phyloP scores from a whole-genome alignment of 805 yeast genomes.

The Metschnikowia continentalis region DNA sequence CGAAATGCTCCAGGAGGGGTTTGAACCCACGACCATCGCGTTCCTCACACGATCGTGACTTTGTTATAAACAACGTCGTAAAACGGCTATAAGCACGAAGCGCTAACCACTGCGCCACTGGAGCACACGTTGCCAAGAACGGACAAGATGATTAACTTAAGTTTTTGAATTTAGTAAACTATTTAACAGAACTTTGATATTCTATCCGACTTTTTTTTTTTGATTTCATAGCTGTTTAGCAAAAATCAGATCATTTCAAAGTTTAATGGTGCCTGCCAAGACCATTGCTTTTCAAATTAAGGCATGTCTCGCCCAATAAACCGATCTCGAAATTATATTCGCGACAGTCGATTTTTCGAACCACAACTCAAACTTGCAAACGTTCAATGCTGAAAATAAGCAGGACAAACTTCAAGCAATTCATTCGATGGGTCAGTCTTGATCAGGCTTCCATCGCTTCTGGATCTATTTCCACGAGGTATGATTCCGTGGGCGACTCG shows the following conservation, averaged over 20 bases:
- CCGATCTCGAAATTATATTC: background rate
- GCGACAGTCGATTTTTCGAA: background rate
- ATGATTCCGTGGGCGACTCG: constrained; percentile 7
- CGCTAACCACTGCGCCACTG: constrained; percentile 54
- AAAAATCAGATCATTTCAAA: too few species aligned
- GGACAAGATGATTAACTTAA: background rate
- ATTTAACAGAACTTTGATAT: too few species aligned
- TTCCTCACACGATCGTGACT: constrained; percentile 53
- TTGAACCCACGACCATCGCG: constrained; percentile 56
- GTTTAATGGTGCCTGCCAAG: too few species aligned
- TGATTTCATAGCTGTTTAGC: background rate
- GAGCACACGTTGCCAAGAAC: constrained; percentile 24
- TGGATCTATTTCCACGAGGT: constrained; percentile 5
- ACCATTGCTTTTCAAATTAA: background rate
- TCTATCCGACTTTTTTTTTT: too few species aligned
- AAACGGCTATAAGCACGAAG: constrained; percentile 49
- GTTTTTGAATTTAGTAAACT: background rate
- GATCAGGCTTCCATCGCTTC: constrained; percentile 8
- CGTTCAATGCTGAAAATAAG: background rate
- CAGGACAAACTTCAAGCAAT: background rate
- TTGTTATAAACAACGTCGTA: constrained; percentile 41
- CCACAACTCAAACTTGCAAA: background rate
- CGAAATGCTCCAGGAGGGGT: constrained; percentile 50
- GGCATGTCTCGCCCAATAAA: background rate
- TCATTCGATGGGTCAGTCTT: constrained; percentile 1